Evolutionary conservation across 106 monocot genomes (phyloP).

Genomic region (Cymbidium sinense): DNA sequence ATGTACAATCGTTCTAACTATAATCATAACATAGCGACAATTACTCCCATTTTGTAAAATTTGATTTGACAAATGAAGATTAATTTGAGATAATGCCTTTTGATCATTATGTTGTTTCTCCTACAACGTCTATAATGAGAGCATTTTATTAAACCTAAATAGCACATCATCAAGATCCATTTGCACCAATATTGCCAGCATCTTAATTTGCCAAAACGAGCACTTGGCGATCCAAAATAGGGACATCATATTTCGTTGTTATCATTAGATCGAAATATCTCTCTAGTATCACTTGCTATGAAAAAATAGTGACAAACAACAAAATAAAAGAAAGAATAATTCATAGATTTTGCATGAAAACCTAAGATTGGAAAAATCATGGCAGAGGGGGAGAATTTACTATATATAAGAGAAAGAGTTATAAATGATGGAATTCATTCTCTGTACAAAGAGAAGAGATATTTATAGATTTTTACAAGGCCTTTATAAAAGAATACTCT

Average conservation of each 20-base stretch:
- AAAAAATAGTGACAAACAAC: too few relatives aligned
- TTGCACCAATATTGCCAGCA: too few relatives aligned
- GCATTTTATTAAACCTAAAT: neutral
- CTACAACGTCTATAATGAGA: neutral
- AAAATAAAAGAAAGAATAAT: too few relatives aligned
- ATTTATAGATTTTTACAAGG: too few relatives aligned
- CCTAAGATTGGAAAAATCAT: too few relatives aligned
- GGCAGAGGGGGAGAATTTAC: too few relatives aligned
- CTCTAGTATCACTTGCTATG: too few relatives aligned
- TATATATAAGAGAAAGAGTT: too few relatives aligned
- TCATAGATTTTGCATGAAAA: too few relatives aligned
- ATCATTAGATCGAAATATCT: neutral
- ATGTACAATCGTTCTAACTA: neutral
- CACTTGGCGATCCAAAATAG: neutral
- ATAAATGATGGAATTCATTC: too few relatives aligned
- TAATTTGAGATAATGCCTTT: neutral
- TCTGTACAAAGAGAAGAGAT: too few relatives aligned
- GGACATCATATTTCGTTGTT: neutral
- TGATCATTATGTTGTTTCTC: neutral
- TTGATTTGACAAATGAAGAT: slow-evolving; percentile 4
- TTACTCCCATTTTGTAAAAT: neutral
- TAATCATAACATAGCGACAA: neutral
- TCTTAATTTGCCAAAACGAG: neutral
- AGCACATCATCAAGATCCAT: neutral
- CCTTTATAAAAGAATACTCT: too few relatives aligned